These are phyloP conservation scores for Arthrobotrys pseudoclavata DNA, from an alignment of 2,329 filamentous ascomycete species.

Conservation along the genomic window DNA sequence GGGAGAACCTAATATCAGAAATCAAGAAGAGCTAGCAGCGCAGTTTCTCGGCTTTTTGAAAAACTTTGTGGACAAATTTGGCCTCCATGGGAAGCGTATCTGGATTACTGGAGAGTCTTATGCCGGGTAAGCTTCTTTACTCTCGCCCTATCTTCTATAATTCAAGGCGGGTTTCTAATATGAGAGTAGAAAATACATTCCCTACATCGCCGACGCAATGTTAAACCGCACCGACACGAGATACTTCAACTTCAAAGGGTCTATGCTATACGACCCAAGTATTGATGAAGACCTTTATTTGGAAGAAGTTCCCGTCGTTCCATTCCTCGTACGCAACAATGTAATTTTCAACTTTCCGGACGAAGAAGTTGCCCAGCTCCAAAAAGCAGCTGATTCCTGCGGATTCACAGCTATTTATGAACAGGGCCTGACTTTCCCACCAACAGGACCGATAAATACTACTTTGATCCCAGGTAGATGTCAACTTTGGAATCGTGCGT, in stretches of 20 bases:
- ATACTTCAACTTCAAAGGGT: slow-evolving; percentile 77
- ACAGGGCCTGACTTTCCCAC: slow-evolving; percentile 77
- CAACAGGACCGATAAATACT: slow-evolving; percentile 73
- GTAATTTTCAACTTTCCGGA: slow-evolving; percentile 76
- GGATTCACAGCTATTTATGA: slow-evolving; percentile 75
- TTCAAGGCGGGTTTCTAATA: not conserved
- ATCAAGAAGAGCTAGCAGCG: slow-evolving; percentile 76
- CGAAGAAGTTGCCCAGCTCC: slow-evolving; percentile 71
- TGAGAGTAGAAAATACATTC: slow-evolving; percentile 57
- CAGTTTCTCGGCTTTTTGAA: slow-evolving; percentile 84
- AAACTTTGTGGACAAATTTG: slow-evolving; percentile 80
- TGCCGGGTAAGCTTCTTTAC: slow-evolving; percentile 71
- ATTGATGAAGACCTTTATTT: slow-evolving; percentile 70
- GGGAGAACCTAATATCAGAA: slow-evolving; percentile 75
- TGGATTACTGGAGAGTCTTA: slow-evolving; percentile 82
- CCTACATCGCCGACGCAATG: slow-evolving; percentile 73
- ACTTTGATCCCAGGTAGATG: slow-evolving; percentile 61
- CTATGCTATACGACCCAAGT: slow-evolving; percentile 79
- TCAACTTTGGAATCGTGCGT: slow-evolving; percentile 39
- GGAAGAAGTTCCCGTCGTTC: slow-evolving; percentile 69
- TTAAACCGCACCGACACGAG: slow-evolving; percentile 71
- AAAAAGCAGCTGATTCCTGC: slow-evolving; percentile 71
- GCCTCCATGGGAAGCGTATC: slow-evolving; percentile 76
- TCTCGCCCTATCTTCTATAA: not conserved
- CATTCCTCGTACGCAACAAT: slow-evolving; percentile 74